Conservation (phyloP, 2,329 filamentous ascomycete genomes). For the Fusarium tricinctum region DNA sequence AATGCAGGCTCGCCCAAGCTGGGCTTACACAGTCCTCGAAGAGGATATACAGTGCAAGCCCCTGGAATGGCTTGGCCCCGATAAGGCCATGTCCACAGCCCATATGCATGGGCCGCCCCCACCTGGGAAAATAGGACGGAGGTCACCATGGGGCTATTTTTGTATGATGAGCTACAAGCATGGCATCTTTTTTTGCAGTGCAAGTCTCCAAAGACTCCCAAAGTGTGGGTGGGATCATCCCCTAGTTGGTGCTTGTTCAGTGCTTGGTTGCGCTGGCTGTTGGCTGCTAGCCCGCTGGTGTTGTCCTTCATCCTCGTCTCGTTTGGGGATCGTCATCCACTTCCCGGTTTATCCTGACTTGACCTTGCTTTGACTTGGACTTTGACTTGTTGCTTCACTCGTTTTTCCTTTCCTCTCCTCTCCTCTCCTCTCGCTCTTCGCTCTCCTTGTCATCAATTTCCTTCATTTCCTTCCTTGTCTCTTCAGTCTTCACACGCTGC, state of each 20-base stretch:
- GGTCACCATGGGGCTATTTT: slow-evolving; percentile 28
- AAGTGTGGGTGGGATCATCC: slow-evolving; percentile 39
- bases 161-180: slow-evolving; percentile 27
- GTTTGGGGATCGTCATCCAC: slow-evolving; percentile 49
- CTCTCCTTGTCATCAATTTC: slow-evolving; percentile 9
- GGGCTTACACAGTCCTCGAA: slow-evolving; percentile 27
- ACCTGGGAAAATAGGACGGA: slow-evolving; percentile 24
- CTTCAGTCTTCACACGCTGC: slow-evolving; percentile 6
- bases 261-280: slow-evolving; percentile 23
- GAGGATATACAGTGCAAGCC: slow-evolving; percentile 26
- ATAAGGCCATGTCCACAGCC: slow-evolving; percentile 45
- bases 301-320: slow-evolving; percentile 23
- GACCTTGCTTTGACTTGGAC: slow-evolving; percentile 17
- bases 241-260: not conserved
- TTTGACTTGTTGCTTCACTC: slow-evolving; percentile 35
- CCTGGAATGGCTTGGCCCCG: slow-evolving; percentile 47
- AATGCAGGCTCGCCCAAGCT: not conserved
- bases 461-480: slow-evolving; percentile 9
- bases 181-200: slow-evolving; percentile 6
- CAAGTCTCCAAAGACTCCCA: not conserved
- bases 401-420: slow-evolving; percentile 25
- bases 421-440: slow-evolving; percentile 3
- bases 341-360: slow-evolving; percentile 43
- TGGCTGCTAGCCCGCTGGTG: not conserved
- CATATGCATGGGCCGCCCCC: slow-evolving; percentile 22